These are phyloP conservation scores for Penicillium nordicum DNA, from an alignment of 2,329 filamentous ascomycete species.

Conservation along the genomic window DNA sequence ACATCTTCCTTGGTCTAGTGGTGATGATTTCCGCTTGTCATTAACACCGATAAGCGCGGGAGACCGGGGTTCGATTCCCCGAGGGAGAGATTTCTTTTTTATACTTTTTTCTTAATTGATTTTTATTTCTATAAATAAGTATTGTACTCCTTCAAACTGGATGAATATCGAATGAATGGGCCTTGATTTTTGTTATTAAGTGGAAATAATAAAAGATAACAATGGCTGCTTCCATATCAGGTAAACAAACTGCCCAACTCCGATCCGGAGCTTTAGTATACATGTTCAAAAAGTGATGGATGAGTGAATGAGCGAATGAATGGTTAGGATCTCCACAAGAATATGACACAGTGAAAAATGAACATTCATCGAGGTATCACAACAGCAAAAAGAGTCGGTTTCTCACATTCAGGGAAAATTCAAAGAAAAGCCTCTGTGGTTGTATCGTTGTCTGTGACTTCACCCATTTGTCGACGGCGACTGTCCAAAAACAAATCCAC, in stretches of 20 bases:
- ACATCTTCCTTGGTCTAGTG: constrained; percentile 37
- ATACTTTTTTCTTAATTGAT: no score
- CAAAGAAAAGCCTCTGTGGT: constrained; percentile 29
- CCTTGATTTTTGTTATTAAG: background rate
- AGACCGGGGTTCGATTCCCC: constrained; percentile 41
- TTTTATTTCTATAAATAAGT: no score
- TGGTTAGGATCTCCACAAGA: background rate
- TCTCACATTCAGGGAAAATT: constrained; percentile 27
- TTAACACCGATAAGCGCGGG: constrained; percentile 32
- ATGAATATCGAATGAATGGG: background rate
- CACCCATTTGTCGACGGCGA: constrained; percentile 27
- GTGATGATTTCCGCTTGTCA: constrained; percentile 43
- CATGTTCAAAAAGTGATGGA: background rate
- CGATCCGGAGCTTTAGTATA: background rate
- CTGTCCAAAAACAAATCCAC: constrained; percentile 38
- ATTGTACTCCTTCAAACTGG: background rate
- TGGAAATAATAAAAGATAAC: background rate
- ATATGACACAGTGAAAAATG: background rate
- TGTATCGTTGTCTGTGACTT: constrained; percentile 14
- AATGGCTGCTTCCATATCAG: background rate
- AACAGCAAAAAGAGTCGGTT: background rate
- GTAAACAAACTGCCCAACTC: background rate
- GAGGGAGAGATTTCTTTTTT: constrained; percentile 33
- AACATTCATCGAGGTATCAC: background rate
- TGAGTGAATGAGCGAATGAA: background rate